Conservation (phyloP, 139 green algal genomes). For the Micractinium conductrix region DNA sequence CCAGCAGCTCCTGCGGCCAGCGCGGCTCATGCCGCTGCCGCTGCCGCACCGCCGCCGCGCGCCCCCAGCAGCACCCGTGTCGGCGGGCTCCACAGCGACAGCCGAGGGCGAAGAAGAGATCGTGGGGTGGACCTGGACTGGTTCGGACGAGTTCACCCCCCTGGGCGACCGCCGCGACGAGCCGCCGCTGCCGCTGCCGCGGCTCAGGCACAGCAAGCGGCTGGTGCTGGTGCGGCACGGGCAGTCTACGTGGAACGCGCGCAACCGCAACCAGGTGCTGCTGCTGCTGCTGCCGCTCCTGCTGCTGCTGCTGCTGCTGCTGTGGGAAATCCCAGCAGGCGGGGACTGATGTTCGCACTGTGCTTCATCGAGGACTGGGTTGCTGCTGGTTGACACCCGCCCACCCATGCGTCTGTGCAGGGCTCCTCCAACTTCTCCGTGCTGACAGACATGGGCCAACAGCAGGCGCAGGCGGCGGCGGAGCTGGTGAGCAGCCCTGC, state of each 20-base stretch:
- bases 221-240: conserved; percentile 93
- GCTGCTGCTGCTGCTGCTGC: too few relatives aligned
- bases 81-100: not conserved
- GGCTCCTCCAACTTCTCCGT: conserved; percentile 88
- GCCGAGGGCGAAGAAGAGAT: not conserved
- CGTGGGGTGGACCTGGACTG: conserved; percentile 45
- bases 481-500: conserved; percentile 75
- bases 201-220: conserved; percentile 45
- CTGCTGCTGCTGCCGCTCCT: too few relatives aligned
- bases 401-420: conserved; percentile 51
- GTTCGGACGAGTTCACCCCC: conserved; percentile 66
- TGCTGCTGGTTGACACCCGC: too few relatives aligned
- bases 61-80: not conserved
- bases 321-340: too few relatives aligned
- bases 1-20: not conserved
- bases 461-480: conserved; percentile 78
- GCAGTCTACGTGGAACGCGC: conserved; percentile 96
- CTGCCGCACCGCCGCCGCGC: not conserved
- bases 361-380: too few relatives aligned
- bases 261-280: conserved; percentile 82
- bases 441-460: conserved; percentile 84
- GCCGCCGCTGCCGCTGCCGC: conserved; percentile 68
- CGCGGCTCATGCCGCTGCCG: not conserved
- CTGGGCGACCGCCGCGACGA: conserved; percentile 71
- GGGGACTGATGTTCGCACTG: too few relatives aligned